A percentile compares a stretch with the other conserved stretches of the same genome.
Evolutionary conservation across 306 rosid genomes (phyloP).

Genomic region (Cicer bijugum): DNA sequence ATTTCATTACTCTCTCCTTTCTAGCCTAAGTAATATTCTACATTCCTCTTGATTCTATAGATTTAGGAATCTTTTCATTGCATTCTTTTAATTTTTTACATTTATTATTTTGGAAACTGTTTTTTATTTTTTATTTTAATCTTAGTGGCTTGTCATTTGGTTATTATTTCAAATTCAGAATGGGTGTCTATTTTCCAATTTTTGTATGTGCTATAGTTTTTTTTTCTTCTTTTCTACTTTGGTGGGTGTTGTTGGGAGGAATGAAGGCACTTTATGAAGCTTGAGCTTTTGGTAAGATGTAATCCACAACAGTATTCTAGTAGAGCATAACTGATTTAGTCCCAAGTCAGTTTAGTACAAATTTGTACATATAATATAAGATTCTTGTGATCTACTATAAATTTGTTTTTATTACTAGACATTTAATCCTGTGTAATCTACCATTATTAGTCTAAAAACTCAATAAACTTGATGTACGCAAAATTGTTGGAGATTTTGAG

Average conservation of each 20-base stretch:
- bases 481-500: no score
- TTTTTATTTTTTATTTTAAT: neutral
- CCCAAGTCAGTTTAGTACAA: constrained; percentile 41
- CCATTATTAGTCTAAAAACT: no score
- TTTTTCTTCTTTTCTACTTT: neutral
- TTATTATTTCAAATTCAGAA: constrained; percentile 40
- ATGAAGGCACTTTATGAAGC: constrained; percentile 23
- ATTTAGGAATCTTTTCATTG: constrained; percentile 42
- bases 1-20: constrained; percentile 39
- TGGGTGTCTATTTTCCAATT: constrained; percentile 27
- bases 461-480: no score
- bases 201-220: constrained; percentile 14
- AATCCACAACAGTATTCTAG: constrained; percentile 7
- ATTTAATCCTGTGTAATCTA: no score
- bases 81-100: constrained; percentile 56
- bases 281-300: constrained; percentile 24
- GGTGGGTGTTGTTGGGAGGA: constrained; percentile 11
- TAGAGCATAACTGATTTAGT: constrained; percentile 19
- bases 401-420: neutral
- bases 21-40: constrained; percentile 9
- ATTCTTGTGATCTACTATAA: constrained; percentile 38
- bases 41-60: constrained; percentile 29
- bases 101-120: constrained; percentile 41
- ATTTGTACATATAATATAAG: constrained; percentile 46
- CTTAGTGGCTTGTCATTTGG: constrained; percentile 39